These are phyloP conservation scores for Globisporangium lucens DNA, from an alignment of 352 stramenopile species.

Conservation along the genomic window DNA sequence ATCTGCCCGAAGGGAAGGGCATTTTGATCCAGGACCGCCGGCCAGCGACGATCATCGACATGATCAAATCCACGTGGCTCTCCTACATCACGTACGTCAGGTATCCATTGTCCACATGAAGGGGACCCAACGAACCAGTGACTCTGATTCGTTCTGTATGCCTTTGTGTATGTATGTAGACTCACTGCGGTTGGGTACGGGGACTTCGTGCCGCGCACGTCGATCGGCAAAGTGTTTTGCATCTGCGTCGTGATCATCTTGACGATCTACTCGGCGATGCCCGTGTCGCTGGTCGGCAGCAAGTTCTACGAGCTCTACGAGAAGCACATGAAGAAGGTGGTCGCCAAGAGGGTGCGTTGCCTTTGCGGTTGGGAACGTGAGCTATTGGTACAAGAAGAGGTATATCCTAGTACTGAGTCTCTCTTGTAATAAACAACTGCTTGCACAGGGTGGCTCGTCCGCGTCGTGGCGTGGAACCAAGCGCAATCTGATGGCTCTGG, in stretches of 20 bases:
- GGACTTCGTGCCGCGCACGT: conserved; percentile 58
- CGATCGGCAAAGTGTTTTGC: conserved; percentile 59
- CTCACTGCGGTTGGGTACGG: conserved; percentile 75
- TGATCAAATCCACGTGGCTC: conserved; percentile 70
- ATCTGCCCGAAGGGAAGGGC: conserved; percentile 51
- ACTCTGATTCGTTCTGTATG: background rate
- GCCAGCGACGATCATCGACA: conserved; percentile 51
- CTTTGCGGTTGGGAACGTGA: background rate
- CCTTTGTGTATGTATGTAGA: conserved; percentile 17
- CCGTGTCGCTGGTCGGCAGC: conserved; percentile 61
- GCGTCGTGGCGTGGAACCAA: conserved; percentile 45
- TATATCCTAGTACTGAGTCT: background rate
- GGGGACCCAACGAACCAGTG: background rate
- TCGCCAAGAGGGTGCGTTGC: conserved; percentile 43
- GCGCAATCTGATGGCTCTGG: conserved; percentile 18
- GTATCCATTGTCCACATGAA: background rate
- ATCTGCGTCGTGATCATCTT: conserved; percentile 62
- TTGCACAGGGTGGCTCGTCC: conserved; percentile 45
- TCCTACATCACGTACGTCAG: conserved; percentile 53
- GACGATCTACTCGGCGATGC: conserved; percentile 76
- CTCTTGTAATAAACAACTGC: background rate
- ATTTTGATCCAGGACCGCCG: conserved; percentile 59
- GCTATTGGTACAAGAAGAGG: background rate
- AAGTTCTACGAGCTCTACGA: conserved; percentile 77
- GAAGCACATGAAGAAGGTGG: conserved; percentile 58